Base-by-base conservation (phyloP, 139 green algal genomes). In the Chlorella sorokiniana region DNA sequence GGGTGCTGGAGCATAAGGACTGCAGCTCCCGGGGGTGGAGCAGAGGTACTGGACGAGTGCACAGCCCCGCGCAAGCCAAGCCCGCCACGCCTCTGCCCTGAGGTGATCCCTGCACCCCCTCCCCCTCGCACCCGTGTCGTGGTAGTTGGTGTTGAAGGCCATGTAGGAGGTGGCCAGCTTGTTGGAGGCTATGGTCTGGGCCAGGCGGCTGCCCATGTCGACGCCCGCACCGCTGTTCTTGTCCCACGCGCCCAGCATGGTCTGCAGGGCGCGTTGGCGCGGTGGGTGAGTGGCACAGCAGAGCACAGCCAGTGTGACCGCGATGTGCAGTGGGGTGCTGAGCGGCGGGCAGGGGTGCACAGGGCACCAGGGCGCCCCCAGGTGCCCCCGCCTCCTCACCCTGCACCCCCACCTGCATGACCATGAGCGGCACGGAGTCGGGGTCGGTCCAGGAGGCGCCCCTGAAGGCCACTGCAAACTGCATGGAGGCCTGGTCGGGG, bases 81-180 rank as follows among this genome's bases (percentile, higher is more conserved):
- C n/a, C n/a, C n/a, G n/a, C n/a, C n/a, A n/a, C n/a, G n/a, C n/a
- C n/a, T n/a, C n/a, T n/a, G n/a, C n/a, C n/a, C n/a, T n/a, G n/a
- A n/a, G n/a, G n/a, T n/a, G n/a, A n/a, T n/a, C n/a, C 3, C 37
- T 52, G 67, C 38, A 29, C n/a, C 41, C 51, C 45, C 31, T 29
- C 74, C 37, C 37, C 37, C 56, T 37, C 77, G 20, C 48, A 83
- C 78, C 97, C 8, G 95, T 94, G 91, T 99, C 97, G 51, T 95
- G 92, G 90, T 99, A 99, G 89, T 94, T 96, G 68, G 94, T 98
- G 93, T 98, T 98, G 91, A 98, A 98, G 37, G 96, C 92, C 91
- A 97, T 98, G 90, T 92, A 97, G 52, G 87, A 92, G 71, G 98
- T 89, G 2, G 89, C 91, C 80, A 99, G 86, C n/a, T 85, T 83